Percentiles rank a stretch among this genome's conserved stretches.
phyloP scores from a whole-genome alignment of 2,329 filamentous ascomycete genomes.

The Podosphaera leucotricha region DNA sequence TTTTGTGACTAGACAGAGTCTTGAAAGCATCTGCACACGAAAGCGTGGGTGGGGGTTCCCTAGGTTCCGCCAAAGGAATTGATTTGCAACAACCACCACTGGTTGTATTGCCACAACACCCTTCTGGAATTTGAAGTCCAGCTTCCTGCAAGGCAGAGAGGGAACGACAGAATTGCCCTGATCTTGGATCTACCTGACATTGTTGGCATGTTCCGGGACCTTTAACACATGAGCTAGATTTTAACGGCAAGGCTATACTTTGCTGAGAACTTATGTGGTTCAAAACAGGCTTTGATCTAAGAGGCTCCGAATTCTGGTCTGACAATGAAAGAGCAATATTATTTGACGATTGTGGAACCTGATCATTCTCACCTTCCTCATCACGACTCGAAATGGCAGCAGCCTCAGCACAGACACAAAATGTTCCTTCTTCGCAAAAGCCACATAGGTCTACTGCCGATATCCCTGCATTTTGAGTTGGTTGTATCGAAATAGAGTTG shows the following conservation, averaged over 20 bases:
- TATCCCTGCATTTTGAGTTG: not conserved
- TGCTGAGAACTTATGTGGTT: not conserved
- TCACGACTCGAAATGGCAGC: constrained; percentile 15
- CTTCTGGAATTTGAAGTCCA: constrained; percentile 19
- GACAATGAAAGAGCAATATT: constrained; percentile 28
- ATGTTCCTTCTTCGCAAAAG: constrained; percentile 62
- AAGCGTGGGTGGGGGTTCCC: constrained; percentile 23
- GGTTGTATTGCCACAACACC: constrained; percentile 35
- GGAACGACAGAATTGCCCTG: constrained; percentile 62
- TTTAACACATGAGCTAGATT: constrained; percentile 19
- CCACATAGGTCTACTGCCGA: constrained; percentile 42
- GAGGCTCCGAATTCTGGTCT: constrained; percentile 24
- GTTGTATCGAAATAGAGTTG: constrained; percentile 14
- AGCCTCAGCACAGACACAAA: constrained; percentile 56
- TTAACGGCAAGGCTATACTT: not conserved
- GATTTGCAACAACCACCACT: constrained; percentile 40
- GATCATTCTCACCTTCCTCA: constrained; percentile 6
- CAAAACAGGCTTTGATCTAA: not conserved
- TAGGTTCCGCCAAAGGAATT: constrained; percentile 10
- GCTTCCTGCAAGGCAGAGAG: constrained; percentile 35
- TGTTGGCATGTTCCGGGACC: constrained; percentile 61
- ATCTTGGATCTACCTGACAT: constrained; percentile 54
- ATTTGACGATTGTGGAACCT: constrained; percentile 19
- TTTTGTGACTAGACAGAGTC: constrained; percentile 51
- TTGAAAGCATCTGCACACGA: constrained; percentile 61